Conservation (phyloP, 352 stramenopile genomes). For the Phytopythium kandeliae region DNA sequence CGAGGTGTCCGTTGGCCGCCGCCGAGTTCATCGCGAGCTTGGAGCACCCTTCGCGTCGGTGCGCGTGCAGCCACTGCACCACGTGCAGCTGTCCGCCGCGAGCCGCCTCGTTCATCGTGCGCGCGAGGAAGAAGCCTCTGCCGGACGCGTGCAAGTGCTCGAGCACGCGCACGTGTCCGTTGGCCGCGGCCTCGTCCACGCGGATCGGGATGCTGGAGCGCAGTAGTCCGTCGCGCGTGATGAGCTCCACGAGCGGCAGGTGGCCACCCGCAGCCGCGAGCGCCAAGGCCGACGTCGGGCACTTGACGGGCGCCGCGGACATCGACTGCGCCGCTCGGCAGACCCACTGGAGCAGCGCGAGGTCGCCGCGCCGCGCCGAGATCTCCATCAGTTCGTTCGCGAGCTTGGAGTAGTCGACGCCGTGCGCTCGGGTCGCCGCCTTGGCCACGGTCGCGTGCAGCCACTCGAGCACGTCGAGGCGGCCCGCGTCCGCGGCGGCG, state of each 20-base stretch:
- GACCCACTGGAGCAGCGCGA: slow-evolving; percentile 13
- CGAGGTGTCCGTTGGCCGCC: slow-evolving; percentile 15
- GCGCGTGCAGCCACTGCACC: slow-evolving; percentile 14
- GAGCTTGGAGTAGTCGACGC: slow-evolving; percentile 5
- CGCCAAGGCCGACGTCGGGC: slow-evolving; percentile 12
- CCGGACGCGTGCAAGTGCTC: slow-evolving; percentile 8
- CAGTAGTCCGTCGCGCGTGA: slow-evolving; percentile 4
- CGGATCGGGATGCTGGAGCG: slow-evolving; percentile 7
- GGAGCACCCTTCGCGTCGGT: slow-evolving; percentile 17
- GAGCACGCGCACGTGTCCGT: slow-evolving; percentile 11
- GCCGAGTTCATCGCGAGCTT: slow-evolving; percentile 13
- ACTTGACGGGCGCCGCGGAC: slow-evolving; percentile 4
- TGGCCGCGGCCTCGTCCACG: slow-evolving; percentile 13
- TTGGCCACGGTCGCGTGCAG: slow-evolving; percentile 5
- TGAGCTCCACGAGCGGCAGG: slow-evolving; percentile 12
- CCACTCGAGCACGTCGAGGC: slow-evolving; percentile 15
- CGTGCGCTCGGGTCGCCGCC: not conserved
- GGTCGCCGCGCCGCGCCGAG: slow-evolving; percentile 9
- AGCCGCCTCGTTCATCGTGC: slow-evolving; percentile 12
- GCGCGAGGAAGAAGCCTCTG: not conserved
- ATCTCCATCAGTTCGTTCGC: slow-evolving; percentile 7
- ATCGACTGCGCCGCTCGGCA: slow-evolving; percentile 7
- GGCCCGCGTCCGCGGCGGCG: slow-evolving; percentile 4
- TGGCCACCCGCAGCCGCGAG: slow-evolving; percentile 9
- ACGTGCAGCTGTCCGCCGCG: not conserved